Evolutionary conservation across 208 protist genomes (phyloP).

Genomic region (Angomonas desouzai): DNA sequence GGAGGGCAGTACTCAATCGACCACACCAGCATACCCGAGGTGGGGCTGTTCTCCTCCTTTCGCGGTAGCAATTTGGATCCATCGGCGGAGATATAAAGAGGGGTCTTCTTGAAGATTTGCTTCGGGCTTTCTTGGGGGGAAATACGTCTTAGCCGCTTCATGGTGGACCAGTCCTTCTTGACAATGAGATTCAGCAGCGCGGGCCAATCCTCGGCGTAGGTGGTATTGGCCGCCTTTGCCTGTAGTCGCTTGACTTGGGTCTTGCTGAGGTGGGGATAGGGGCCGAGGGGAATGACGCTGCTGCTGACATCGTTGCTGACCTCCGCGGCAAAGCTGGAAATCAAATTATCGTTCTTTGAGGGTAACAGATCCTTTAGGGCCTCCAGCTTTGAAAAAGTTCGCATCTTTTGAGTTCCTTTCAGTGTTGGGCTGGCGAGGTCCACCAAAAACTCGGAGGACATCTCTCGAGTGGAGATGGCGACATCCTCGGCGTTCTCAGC

Average conservation of each 20-base stretch:
- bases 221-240: conserved; percentile 83
- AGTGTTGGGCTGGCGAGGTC: conserved; percentile 22
- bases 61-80: conserved; percentile 17
- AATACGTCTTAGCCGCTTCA: conserved; percentile 36
- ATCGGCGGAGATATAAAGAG: conserved; percentile 47
- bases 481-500: conserved; percentile 75
- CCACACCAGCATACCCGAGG: conserved; percentile 96
- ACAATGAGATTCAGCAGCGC: conserved; percentile 86
- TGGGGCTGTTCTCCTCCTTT: conserved; percentile 17
- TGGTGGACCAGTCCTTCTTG: conserved; percentile 66
- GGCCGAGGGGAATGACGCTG: conserved; percentile 26
- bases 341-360: conserved; percentile 20
- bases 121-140: conserved; percentile 25
- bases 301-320: conserved; percentile 5
- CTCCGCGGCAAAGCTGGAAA: conserved; percentile 11
- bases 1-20: conserved; percentile 87
- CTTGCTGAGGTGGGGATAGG: conserved; percentile 67
- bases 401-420: conserved; percentile 15
- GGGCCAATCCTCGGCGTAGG: conserved; percentile 96
- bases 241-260: conserved; percentile 79
- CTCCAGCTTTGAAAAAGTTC: conserved; percentile 31
- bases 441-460: conserved; percentile 34
- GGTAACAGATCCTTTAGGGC: conserved; percentile 30
- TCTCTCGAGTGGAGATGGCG: conserved; percentile 17
- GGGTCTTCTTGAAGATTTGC: conserved; percentile 27